phyloP scores from a whole-genome alignment of 106 monocot genomes.

The Apostasia shenzhenica region DNA sequence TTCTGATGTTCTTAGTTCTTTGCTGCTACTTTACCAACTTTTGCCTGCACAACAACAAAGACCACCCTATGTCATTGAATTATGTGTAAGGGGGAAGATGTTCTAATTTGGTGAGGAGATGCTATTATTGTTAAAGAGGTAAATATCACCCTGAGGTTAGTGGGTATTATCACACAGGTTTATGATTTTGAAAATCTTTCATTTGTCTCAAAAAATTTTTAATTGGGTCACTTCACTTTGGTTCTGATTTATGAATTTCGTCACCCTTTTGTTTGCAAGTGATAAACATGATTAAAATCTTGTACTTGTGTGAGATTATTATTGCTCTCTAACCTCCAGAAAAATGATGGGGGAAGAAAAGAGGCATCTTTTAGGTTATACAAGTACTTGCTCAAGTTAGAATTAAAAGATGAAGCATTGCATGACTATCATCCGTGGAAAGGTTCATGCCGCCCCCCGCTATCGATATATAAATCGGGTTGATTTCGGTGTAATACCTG shows the following conservation, averaged over 20 bases:
- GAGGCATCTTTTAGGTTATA: too few species aligned
- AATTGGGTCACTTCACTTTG: too few species aligned
- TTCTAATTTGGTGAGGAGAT: too few species aligned
- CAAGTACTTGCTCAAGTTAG: too few species aligned
- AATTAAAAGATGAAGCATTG: too few species aligned
- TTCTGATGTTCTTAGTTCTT: constrained; percentile 4
- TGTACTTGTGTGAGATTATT: background rate
- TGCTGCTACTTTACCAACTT: constrained; percentile 11
- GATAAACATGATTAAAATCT: too few species aligned
- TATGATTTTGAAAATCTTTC: background rate
- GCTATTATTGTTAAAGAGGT: too few species aligned
- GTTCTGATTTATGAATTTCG: too few species aligned
- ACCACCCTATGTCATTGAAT: background rate
- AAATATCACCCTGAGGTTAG: background rate
- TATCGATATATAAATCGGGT: background rate
- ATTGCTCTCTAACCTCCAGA: background rate
- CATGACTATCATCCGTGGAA: too few species aligned
- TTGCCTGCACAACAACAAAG: constrained; percentile 6
- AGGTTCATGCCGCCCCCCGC: too few species aligned
- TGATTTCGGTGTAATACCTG: background rate
- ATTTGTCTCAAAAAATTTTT: background rate
- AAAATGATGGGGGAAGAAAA: background rate
- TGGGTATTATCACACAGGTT: background rate
- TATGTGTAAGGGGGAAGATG: background rate
- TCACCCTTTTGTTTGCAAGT: too few species aligned